Percentiles rank a stretch among this genome's conserved stretches.
phyloP scores from a whole-genome alignment of 106 monocot species.

The Acanthochlamys bracteata region DNA sequence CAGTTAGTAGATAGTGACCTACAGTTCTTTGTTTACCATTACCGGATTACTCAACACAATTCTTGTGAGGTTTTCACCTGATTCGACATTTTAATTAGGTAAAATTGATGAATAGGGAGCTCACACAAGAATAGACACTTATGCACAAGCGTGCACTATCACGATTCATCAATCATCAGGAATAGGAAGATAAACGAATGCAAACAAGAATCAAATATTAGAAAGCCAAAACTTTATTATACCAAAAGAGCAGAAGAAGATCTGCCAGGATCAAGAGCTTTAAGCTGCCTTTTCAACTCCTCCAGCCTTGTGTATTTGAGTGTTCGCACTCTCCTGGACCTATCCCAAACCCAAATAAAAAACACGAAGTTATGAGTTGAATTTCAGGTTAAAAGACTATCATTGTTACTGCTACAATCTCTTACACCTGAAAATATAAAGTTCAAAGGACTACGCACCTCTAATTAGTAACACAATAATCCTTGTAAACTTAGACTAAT shows the following conservation, averaged over 20 bases:
- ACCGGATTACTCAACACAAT: too few species aligned
- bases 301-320: constrained; percentile 81
- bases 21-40: too few species aligned
- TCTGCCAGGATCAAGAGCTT: constrained; percentile 69
- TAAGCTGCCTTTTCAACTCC: constrained; percentile 83
- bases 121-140: too few species aligned
- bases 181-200: background rate
- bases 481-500: too few species aligned
- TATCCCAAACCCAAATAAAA: constrained; percentile 7
- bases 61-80: too few species aligned
- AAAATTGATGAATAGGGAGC: too few species aligned
- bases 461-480: too few species aligned
- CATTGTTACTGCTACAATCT: background rate
- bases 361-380: background rate
- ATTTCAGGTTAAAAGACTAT: background rate
- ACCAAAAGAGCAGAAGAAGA: constrained; percentile 47
- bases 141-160: background rate
- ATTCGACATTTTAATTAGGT: too few species aligned
- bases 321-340: constrained; percentile 84
- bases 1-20: too few species aligned
- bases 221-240: constrained; percentile 13
- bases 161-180: background rate
- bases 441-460: too few species aligned
- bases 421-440: too few species aligned
- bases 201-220: background rate